These are phyloP conservation scores for Penicillium salamii DNA, from an alignment of 495 filamentous ascomycete genomes.

Conservation along the genomic window DNA sequence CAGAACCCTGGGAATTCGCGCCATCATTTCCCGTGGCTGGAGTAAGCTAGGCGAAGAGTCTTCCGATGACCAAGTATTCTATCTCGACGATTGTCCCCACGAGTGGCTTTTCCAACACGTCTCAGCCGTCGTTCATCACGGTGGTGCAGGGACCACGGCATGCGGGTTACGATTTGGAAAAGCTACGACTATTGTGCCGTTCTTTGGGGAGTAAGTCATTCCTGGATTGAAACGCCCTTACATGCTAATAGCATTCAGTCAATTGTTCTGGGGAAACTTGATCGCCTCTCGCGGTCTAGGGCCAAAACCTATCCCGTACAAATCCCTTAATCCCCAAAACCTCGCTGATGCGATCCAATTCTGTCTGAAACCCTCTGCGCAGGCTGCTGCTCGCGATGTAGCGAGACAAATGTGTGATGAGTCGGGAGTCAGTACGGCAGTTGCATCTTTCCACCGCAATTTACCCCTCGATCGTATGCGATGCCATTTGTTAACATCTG, in stretches of 20 bases:
- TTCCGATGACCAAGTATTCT: constrained; percentile 42
- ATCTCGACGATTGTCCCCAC: constrained; percentile 57
- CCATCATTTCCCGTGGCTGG: constrained; percentile 59
- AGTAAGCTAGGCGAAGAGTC: constrained; percentile 41
- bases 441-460: constrained; percentile 61
- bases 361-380: constrained; percentile 57
- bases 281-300: constrained; percentile 59
- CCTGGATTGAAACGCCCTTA: no score
- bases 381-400: constrained; percentile 53
- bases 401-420: constrained; percentile 60
- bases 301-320: constrained; percentile 60
- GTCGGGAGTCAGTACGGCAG: constrained; percentile 70
- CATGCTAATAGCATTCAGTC: constrained; percentile 32
- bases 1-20: constrained; percentile 44
- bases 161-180: constrained; percentile 50
- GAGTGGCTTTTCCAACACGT: constrained; percentile 64
- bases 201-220: constrained; percentile 56
- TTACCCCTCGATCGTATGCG: constrained; percentile 62
- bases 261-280: constrained; percentile 79
- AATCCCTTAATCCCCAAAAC: constrained; percentile 58
- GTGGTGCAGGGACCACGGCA: constrained; percentile 60
- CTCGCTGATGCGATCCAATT: constrained; percentile 67
- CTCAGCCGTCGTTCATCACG: constrained; percentile 57
- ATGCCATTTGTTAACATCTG: constrained; percentile 62
- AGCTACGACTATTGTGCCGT: constrained; percentile 59